Evolutionary conservation across 768 basidiomycete genomes (phyloP), one percentile per base, ranked within the genome.

Genomic region (Lactarius deliciosus): DNA sequence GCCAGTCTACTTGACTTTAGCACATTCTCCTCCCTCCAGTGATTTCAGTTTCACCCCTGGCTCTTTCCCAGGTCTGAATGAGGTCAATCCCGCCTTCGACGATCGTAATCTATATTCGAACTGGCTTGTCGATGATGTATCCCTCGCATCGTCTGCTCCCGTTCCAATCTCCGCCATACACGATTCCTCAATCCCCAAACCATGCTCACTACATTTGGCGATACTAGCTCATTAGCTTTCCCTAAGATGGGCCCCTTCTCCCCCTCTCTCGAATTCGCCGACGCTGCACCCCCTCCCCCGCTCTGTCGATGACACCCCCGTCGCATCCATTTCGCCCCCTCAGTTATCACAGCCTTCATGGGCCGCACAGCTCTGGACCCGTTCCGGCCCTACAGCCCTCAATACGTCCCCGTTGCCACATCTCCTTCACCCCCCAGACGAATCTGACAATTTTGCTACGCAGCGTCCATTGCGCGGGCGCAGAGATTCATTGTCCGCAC

Each of bases 341-440:
- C 86, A 89, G 56, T 84, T 84, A 6, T 81, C 86, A 38, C 79
- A 86, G 5, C 89, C 90, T 1, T 72, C 79, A 2, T 91, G 90
- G 90, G 86, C 85, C 16, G 76, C 85, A 10, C 86, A 90, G 66
- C 78, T 89, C 36, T 91, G 85, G 84, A 84, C 86, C 63, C 72
- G 79, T 6, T 76, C 82, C n/a, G 78, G 61, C 18, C 5, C 28
- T 18, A 2, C 57, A 18, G 56, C 41, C 25, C 18, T 63, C 59
- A 64, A 58, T 50, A 20, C 55, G 6, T 70, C 71, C 16, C 64
- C 81, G 79, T 57, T 85, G 82, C 68, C 82, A 82, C 0, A 84
- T 83, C 68, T 60, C 61, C 76, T 61, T 25, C 56, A 70, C 64
- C 63, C 80, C 77, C 34, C 77, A 77, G 67, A 81, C 70, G 73